Evolutionary conservation across 139 green algal genomes (phyloP), one percentile per base, ranked within the genome.

Genomic region (Picochlorum sp.): DNA sequence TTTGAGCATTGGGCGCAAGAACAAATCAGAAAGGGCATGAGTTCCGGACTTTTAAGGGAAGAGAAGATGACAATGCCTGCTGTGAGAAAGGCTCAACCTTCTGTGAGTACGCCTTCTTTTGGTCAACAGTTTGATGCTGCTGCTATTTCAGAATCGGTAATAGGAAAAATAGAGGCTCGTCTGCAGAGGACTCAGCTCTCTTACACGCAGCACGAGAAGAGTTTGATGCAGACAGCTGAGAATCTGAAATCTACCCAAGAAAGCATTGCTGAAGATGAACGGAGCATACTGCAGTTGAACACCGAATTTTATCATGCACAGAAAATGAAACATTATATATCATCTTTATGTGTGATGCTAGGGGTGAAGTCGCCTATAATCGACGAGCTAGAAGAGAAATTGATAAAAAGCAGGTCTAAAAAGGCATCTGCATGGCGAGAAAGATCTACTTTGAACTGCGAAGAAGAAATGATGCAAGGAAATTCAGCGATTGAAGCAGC

Each of bases 301-400:
- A 44, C 37, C 9, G 47, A 83, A 33, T 40, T 78, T 45, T 32
- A 55, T 24, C 50, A 63, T 2, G 64, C 69, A 1, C 84, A 94
- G 67, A 43, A 82, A 35, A 60, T 92, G 28, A 61, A 69, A 13
- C 76, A 69, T 0, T 96, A 94, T 62, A 63, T 95, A 14, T 75
- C 79, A 22, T 83, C 94, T 68, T 70, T 96, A 35, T 93, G 83
- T 29, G 82, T 81, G 50, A 91, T 88, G 76, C 64, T 94, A 7
- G 71, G 82, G 55, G 73, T 82, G 41, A 96, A 96, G 70, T 81
- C 78, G 6, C 68, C 78, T 0, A 65, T 95, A 13, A 78, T 93
- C 16, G 88, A 96, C 68, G 88, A 89, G 67, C 69, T 96, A 61
- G 82, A 94, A 64, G 88, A 90, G 18, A 66, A 80, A 28, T 50